Evolutionary conservation across 129 eudicot species (phyloP).

Genomic region (Chrysanthemum lavandulifolium): DNA sequence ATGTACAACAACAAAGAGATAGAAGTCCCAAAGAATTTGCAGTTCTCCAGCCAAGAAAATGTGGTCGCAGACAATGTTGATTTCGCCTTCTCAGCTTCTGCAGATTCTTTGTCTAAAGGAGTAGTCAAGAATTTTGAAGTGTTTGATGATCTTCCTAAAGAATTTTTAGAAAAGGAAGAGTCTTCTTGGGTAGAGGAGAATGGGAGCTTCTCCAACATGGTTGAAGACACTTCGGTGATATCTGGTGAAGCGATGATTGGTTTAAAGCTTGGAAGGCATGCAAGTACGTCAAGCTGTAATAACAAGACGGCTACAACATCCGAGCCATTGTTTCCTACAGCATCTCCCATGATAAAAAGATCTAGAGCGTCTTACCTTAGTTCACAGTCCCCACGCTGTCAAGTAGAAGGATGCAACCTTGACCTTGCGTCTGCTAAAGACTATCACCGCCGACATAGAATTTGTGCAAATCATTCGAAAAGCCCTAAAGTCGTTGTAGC

Average conservation of each 20-base stretch:
- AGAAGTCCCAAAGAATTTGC: conserved; percentile 35
- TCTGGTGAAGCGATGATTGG: conserved; percentile 48
- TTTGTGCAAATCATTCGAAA: conserved; percentile 68
- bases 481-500: conserved; percentile 61
- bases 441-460: conserved; percentile 61
- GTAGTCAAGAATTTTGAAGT: conserved; percentile 20
- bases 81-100: conserved; percentile 35
- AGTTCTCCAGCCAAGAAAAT: conserved; percentile 34
- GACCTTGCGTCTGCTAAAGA: conserved; percentile 58
- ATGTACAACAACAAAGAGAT: conserved; percentile 38
- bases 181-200: conserved; percentile 32
- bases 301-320: conserved; percentile 26
- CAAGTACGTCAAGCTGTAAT: conserved; percentile 22
- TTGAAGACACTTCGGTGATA: conserved; percentile 36
- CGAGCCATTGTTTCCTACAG: conserved; percentile 28
- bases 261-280: conserved; percentile 44
- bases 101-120: conserved; percentile 29
- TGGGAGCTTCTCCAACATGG: conserved; percentile 33
- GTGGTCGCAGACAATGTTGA: conserved; percentile 13
- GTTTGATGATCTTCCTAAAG: conserved; percentile 31
- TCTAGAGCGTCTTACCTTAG: conserved; percentile 42
- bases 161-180: conserved; percentile 31
- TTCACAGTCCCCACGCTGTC: conserved; percentile 57
- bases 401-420: conserved; percentile 71
- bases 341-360: conserved; percentile 46